A percentile compares a stretch with the other conserved stretches of the same genome.
Evolutionary conservation across 768 basidiomycete species (phyloP).

Genomic region (Boletus fagicola): DNA sequence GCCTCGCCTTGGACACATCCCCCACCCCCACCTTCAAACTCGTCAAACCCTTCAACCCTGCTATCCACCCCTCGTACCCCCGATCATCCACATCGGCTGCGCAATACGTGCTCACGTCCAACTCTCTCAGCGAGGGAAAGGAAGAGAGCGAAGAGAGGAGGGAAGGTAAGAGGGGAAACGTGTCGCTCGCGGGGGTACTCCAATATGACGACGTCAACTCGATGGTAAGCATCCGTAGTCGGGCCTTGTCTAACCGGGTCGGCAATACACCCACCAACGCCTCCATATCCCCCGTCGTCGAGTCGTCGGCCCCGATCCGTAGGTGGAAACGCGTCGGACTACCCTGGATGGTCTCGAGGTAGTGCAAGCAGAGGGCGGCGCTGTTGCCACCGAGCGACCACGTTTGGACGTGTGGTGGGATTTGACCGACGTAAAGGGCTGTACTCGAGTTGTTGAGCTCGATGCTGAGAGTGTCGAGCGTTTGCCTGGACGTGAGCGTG

Average conservation of each 20-base stretch:
- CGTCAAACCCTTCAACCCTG: slow-evolving; percentile 9
- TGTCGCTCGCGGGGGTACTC: slow-evolving; percentile 22
- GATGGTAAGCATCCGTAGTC: slow-evolving; percentile 11
- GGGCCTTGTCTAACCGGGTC: slow-evolving; percentile 12
- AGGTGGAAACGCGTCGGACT: slow-evolving; percentile 20
- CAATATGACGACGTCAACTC: slow-evolving; percentile 32
- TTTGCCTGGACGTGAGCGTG: slow-evolving; percentile 4
- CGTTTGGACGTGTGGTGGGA: slow-evolving; percentile 19
- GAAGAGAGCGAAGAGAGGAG: slow-evolving; percentile 14
- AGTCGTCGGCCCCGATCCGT: slow-evolving; percentile 29
- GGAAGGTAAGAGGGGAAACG: slow-evolving; percentile 19
- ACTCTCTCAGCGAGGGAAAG: slow-evolving; percentile 15
- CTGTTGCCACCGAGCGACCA: slow-evolving; percentile 27
- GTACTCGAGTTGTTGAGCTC: slow-evolving; percentile 29
- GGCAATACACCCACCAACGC: slow-evolving; percentile 12
- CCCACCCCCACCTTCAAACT: slow-evolving; percentile 22
- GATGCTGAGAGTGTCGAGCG: slow-evolving; percentile 23
- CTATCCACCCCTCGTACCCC: slow-evolving; percentile 16
- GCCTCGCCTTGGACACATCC: slow-evolving; percentile 17
- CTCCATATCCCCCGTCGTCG: slow-evolving; percentile 18
- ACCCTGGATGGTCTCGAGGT: slow-evolving; percentile 19
- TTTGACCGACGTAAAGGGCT: slow-evolving; percentile 16
- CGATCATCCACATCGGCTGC: slow-evolving; percentile 21
- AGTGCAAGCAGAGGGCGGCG: slow-evolving; percentile 20
- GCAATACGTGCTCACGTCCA: slow-evolving; percentile 24